Percentiles rank a stretch among this genome's conserved stretches.
These are phyloP conservation scores for Pseudomassariella vexata DNA, from an alignment of 2,329 filamentous ascomycete genomes.

Conservation along the genomic window DNA sequence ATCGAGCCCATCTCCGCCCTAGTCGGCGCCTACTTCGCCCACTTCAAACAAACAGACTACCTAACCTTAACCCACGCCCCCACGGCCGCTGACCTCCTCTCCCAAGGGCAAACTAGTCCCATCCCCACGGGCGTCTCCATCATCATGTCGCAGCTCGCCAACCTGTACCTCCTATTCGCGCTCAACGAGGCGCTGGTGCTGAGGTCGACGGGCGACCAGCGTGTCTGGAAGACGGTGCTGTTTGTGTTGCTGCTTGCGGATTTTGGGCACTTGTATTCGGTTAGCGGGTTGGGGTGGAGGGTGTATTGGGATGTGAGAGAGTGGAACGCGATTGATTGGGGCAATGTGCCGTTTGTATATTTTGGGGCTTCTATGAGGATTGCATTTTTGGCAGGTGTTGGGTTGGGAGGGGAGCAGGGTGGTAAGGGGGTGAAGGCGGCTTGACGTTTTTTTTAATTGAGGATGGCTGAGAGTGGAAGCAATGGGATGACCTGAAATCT, in stretches of 20 bases:
- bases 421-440: conserved; percentile 13
- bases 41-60: conserved; percentile 49
- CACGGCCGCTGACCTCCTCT: conserved; percentile 44
- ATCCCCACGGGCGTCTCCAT: conserved; percentile 59
- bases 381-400: conserved; percentile 54
- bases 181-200: conserved; percentile 73
- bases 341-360: conserved; percentile 67
- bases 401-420: conserved; percentile 28
- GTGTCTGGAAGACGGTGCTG: conserved; percentile 65
- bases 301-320: conserved; percentile 58
- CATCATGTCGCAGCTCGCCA: conserved; percentile 68
- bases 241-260: conserved; percentile 68
- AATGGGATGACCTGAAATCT: too few relatives aligned
- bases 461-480: too few relatives aligned
- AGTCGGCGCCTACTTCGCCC: conserved; percentile 45
- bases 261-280: conserved; percentile 66
- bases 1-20: conserved; percentile 58
- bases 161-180: conserved; percentile 72
- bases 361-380: conserved; percentile 54
- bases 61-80: conserved; percentile 56
- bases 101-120: too few relatives aligned
- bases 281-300: conserved; percentile 49
- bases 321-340: conserved; percentile 66
- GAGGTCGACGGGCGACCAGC: conserved; percentile 59
- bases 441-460: too few relatives aligned